Evolutionary conservation across 2,329 filamentous ascomycete species (phyloP), one percentile per base, ranked within the genome.

Genomic region (Penicillium brevicompactum): DNA sequence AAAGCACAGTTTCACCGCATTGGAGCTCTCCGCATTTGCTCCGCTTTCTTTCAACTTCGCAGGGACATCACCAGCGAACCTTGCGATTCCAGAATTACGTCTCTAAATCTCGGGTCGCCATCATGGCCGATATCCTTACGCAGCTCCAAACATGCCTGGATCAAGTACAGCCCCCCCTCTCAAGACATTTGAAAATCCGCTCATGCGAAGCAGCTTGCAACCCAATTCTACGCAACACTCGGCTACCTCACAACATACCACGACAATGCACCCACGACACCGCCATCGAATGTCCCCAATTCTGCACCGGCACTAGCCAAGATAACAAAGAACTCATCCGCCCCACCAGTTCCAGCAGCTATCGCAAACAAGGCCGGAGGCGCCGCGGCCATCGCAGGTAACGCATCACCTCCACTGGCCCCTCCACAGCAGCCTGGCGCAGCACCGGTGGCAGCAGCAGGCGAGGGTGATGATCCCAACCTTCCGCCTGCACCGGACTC

Each of bases 131-230:
- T 63, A 77, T 78, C 31, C 67, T 81, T 37, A 80, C 78, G 16
- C 78, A 80, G 56, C 73, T 81, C 37, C 78, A 81, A 69, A 79
- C 78, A 51, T 80, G 78, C 62, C 74, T 80, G 38, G 78, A 80
- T 61, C 78, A 81, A 63, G 77, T 77, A 68, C 43, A 38, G 14
- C 51, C n/a, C 34, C 34, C 16, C 18, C 37, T 22, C 10, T 14
- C 3, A 5, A 42, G 24, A 13, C 14, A 21, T 27, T n/a, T 18
- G 22, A 34, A 44, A 42, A 21, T 6, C 44, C 5, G n/a, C 40
- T 50, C 34, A 49, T 22, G 46, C 30, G 46, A 38, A 52, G 49
- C 41, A 79, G 75, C 75, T 80, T 31, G 76, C 77, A 65, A 80
- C 77, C 46, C 78, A 81, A 72, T 79, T 80, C 74, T 80, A 79